Conservation (phyloP, 106 monocot genomes). For the Dendrobium catenatum region DNA sequence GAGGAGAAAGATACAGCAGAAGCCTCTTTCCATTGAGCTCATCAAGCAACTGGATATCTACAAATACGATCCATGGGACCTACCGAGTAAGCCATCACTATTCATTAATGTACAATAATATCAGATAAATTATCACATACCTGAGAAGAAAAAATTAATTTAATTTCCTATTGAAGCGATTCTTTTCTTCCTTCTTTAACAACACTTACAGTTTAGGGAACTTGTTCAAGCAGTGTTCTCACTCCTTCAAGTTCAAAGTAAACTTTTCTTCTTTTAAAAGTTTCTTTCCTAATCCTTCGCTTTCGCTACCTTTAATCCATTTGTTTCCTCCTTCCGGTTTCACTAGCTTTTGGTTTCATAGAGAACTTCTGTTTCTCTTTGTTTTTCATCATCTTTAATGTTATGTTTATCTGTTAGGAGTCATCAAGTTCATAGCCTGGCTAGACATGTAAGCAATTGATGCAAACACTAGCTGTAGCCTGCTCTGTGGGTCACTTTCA, state of each 20-base stretch:
- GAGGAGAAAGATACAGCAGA: slow-evolving; percentile 77
- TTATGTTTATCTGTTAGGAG: no score
- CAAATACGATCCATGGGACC: slow-evolving; percentile 93
- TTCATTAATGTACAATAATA: not conserved
- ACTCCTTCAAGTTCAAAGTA: not conserved
- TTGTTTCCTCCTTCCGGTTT: not conserved
- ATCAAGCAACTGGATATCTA: slow-evolving; percentile 86
- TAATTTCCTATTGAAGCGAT: not conserved
- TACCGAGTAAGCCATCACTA: slow-evolving; percentile 51
- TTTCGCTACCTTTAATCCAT: not conserved
- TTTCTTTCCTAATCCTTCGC: not conserved
- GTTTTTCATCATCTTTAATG: no score
- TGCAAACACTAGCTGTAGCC: no score
- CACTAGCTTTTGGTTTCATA: not conserved
- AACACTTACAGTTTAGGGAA: no score
- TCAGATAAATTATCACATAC: not conserved
- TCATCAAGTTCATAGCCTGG: no score
- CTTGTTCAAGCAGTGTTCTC: no score
- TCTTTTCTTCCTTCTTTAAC: no score
- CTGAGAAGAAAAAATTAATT: not conserved
- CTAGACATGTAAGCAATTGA: no score
- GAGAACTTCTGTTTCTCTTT: not conserved
- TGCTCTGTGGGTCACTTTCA: no score
- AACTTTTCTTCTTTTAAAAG: not conserved
- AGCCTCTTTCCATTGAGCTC: slow-evolving; percentile 69